phyloP scores from a whole-genome alignment of 1,284 basidiomycete genomes.

The Leccinum cinnamomeum region DNA sequence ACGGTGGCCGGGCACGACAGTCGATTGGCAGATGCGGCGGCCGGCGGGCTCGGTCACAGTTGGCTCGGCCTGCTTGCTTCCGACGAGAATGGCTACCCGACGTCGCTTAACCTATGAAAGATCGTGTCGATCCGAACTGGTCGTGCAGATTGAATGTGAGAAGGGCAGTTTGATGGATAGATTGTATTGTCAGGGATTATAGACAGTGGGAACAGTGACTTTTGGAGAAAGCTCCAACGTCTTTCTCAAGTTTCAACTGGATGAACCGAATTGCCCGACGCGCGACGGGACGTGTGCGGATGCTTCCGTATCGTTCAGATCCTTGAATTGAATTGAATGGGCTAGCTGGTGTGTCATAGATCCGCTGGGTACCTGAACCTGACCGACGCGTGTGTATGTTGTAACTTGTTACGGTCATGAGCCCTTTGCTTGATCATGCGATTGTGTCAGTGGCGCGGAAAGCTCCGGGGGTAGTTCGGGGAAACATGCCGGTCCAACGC shows the following conservation, averaged over 20 bases:
- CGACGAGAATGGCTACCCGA: neutral
- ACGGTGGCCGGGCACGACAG: neutral
- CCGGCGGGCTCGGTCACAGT: neutral
- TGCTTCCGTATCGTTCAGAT: neutral
- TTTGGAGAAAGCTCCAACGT: neutral
- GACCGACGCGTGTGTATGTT: neutral
- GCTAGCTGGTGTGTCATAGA: neutral
- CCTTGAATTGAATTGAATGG: neutral
- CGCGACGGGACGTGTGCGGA: too few species aligned
- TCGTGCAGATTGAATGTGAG: neutral
- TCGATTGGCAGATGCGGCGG: neutral
- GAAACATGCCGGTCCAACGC: neutral
- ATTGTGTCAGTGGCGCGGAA: neutral
- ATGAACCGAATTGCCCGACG: too few species aligned
- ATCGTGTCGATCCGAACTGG: slow-evolving; percentile 1
- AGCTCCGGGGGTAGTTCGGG: neutral
- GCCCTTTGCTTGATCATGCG: neutral
- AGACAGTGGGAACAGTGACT: neutral
- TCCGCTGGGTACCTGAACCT: neutral
- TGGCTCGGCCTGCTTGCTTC: neutral
- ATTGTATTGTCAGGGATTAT: neutral
- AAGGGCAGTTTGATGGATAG: neutral
- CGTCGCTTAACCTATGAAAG: neutral
- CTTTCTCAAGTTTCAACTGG: neutral
- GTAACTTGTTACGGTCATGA: neutral